phyloP scores from a whole-genome alignment of 164 flowering plant species.

The Cinnamomum micranthum region DNA sequence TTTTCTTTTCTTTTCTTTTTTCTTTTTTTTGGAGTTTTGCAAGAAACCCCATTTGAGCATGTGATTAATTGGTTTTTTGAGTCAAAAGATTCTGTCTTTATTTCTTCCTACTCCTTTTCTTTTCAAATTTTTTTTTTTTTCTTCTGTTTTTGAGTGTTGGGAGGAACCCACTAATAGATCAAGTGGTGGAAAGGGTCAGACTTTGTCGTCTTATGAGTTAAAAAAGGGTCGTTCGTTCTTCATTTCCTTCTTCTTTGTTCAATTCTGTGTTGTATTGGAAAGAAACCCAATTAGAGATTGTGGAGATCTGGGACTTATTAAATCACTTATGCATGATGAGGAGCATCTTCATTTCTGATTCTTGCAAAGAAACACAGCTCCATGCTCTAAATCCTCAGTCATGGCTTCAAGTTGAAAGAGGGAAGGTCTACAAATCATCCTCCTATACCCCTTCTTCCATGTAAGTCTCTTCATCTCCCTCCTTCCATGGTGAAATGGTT shows the following conservation, averaged over 20 bases:
- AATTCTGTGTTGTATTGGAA: conserved; percentile 16
- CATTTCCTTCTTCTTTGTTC: not conserved
- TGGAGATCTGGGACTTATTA: conserved; percentile 92
- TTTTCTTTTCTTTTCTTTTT: not conserved
- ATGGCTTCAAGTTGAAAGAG: conserved; percentile 99
- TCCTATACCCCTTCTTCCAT: conserved; percentile 60
- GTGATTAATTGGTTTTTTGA: not conserved
- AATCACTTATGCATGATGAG: conserved; percentile 81
- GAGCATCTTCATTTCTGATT: conserved; percentile 72
- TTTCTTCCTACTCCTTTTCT: not conserved
- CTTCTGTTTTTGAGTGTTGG: not conserved
- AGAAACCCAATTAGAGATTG: conserved; percentile 37
- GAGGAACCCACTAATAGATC: not conserved
- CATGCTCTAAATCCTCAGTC: conserved; percentile 88
- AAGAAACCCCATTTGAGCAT: conserved; percentile 3
- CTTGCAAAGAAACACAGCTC: conserved; percentile 77
- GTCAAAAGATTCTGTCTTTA: not conserved
- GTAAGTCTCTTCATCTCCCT: conserved; percentile 42
- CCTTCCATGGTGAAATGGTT: not conserved
- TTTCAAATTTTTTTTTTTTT: not conserved
- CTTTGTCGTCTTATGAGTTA: conserved; percentile 6
- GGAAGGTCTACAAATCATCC: conserved; percentile 72
- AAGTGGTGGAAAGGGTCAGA: not conserved
- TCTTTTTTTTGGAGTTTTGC: not conserved
- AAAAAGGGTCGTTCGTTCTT: conserved; percentile 1